phyloP scores from a whole-genome alignment of 2,329 filamentous ascomycete genomes.

The Colletotrichum somersetense region DNA sequence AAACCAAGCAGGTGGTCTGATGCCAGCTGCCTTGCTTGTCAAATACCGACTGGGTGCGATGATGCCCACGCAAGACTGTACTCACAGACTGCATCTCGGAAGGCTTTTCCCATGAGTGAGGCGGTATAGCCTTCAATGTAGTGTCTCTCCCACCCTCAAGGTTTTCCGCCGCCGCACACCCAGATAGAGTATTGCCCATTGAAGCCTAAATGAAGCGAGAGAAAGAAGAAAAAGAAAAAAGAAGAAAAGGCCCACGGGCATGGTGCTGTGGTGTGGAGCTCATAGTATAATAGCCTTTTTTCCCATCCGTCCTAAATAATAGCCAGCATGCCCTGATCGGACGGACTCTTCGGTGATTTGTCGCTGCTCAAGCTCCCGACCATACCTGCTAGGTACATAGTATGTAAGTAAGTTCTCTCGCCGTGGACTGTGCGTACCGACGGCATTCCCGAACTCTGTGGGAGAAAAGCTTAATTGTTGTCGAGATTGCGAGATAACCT shows the following conservation, averaged over 20 bases:
- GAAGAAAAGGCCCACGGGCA: not conserved
- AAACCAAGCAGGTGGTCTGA: not conserved
- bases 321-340: conserved; percentile 18
- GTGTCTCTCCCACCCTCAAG: not conserved
- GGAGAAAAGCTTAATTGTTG: conserved; percentile 21
- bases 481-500: conserved; percentile 15
- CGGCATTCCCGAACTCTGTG: not conserved
- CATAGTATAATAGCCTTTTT: not conserved
- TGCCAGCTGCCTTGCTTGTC: not conserved
- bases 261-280: not conserved
- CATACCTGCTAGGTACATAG: too few relatives aligned
- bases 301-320: conserved; percentile 16
- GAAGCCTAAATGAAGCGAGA: not conserved
- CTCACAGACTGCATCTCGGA: not conserved
- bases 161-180: conserved; percentile 14
- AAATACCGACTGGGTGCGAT: not conserved
- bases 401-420: too few relatives aligned
- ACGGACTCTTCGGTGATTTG: not conserved
- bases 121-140: not conserved
- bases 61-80: not conserved
- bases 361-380: not conserved
- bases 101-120: not conserved
- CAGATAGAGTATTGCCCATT: conserved; percentile 24
- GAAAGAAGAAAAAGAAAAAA: not conserved
- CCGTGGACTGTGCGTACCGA: conserved; percentile 12